phyloP scores from a whole-genome alignment of 345 rosid species.

The Acer campestre region DNA sequence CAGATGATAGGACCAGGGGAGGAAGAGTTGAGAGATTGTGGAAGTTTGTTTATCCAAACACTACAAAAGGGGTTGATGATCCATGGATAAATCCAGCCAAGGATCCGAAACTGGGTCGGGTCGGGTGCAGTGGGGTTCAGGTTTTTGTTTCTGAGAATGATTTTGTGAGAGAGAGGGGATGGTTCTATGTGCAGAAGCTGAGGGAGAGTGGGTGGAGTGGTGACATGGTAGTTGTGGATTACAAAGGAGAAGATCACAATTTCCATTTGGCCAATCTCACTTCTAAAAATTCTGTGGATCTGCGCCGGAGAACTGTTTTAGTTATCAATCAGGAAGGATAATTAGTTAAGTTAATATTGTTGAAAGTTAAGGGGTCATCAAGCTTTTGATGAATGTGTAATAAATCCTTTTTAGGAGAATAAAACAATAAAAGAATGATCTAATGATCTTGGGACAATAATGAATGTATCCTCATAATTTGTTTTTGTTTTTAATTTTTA shows the following conservation, averaged over 20 bases:
- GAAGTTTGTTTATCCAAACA: slow-evolving; percentile 35
- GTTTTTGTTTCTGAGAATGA: slow-evolving; percentile 53
- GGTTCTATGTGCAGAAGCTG: slow-evolving; percentile 36
- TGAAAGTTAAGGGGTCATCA: too few relatives aligned
- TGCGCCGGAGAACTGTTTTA: neutral
- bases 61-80: slow-evolving; percentile 42
- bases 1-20: neutral
- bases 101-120: slow-evolving; percentile 35
- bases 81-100: slow-evolving; percentile 45
- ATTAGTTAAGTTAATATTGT: too few relatives aligned
- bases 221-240: slow-evolving; percentile 26
- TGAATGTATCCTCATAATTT: too few relatives aligned
- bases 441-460: too few relatives aligned
- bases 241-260: neutral
- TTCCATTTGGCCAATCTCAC: neutral
- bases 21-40: slow-evolving; percentile 12
- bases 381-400: too few relatives aligned
- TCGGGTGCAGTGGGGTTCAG: slow-evolving; percentile 42
- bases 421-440: too few relatives aligned
- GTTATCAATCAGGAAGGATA: neutral
- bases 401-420: too few relatives aligned
- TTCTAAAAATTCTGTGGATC: neutral
- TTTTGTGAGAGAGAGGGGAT: slow-evolving; percentile 33
- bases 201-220: slow-evolving; percentile 50
- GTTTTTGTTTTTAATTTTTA: too few relatives aligned